A percentile compares a stretch with the other conserved stretches of the same genome.
These are phyloP conservation scores for Otatea glauca DNA, from an alignment of 176 grass and related monocot genomes.

Conservation along the genomic window DNA sequence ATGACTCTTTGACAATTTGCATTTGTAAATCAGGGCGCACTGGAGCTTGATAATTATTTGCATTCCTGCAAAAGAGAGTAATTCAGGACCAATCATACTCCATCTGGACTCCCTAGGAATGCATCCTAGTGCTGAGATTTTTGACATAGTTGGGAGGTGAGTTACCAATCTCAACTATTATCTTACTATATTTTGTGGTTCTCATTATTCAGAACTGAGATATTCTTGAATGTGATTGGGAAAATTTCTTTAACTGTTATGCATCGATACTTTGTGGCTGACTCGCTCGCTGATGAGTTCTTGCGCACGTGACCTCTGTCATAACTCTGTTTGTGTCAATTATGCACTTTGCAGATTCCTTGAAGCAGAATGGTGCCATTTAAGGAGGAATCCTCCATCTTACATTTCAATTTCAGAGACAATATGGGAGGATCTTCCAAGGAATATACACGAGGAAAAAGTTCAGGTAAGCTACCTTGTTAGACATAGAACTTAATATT, in stretches of 20 bases:
- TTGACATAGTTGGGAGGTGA: conserved; percentile 56
- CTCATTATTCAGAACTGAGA: neutral
- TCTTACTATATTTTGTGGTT: neutral
- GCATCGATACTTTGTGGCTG: neutral
- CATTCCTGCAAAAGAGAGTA: conserved; percentile 69
- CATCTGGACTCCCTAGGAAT: conserved; percentile 85
- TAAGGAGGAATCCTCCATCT: conserved; percentile 40
- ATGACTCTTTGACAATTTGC: conserved; percentile 21
- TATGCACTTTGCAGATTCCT: conserved; percentile 56
- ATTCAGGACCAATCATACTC: conserved; percentile 77
- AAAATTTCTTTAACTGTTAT: neutral
- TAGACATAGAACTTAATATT: neutral
- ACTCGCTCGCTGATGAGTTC: conserved; percentile 8
- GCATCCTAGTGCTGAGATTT: conserved; percentile 62
- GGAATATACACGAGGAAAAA: conserved; percentile 42
- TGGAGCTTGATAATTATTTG: conserved; percentile 97
- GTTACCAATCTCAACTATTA: conserved; percentile 18
- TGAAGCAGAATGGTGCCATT: conserved; percentile 60
- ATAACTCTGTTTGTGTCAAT: conserved; percentile 12
- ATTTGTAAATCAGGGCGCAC: conserved; percentile 65
- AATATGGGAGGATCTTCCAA: conserved; percentile 52
- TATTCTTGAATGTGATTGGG: conserved; percentile 6
- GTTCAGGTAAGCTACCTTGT: conserved; percentile 46
- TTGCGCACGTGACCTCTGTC: neutral
- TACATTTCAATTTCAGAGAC: conserved; percentile 40